Evolutionary conservation across 352 stramenopile genomes (phyloP), one percentile per base, ranked within the genome.

Genomic region (Discostella stelligera): DNA sequence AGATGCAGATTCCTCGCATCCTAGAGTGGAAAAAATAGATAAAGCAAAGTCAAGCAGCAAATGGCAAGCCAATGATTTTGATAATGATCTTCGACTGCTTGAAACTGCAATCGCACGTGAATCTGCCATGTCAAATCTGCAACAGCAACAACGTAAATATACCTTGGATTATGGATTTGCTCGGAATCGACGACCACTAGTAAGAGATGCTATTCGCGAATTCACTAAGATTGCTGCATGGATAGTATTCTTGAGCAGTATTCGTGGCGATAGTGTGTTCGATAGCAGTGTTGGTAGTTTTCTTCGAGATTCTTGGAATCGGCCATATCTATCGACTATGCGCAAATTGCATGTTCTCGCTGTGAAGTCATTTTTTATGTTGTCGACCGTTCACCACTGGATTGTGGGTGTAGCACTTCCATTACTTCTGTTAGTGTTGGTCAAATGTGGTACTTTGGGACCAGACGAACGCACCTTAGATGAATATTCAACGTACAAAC

Each of bases 121-220:
- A 56, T 52, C 49, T 55, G 71, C 56, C 37, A 71, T 74, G 18
- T 30, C 18, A 6, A 56, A 82, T 62, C 65, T 82, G 53, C 67
- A 71, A 46, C 75, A 82, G 44, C 53, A 53, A 52, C 68, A 70
- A 56, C 41, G 75, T 32, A 59, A 73, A 50, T 62, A 82, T 56
- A 73, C 63, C 7, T 65, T 82, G 53, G 75, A 82, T 56, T 69
- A 78, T 65, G 75, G 68, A 49, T 82, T 82, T 25, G 60, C 63
- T 58, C 54, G 46, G 21, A 79, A 79, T 52, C 66, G 64, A 54
- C 68, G 68, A 16, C 75, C 75, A 59, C 53, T 82, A 20, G 14
- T 82, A 20, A 50, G 52, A 30, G 75, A 82, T 75, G 4, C 54
- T n/a, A 0, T 74, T 21, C 52, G 14, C n/a, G 27, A 11, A 44